Base-by-base conservation (phyloP, 2,329 filamentous ascomycete genomes). In the Aspergillus luchuensis region DNA sequence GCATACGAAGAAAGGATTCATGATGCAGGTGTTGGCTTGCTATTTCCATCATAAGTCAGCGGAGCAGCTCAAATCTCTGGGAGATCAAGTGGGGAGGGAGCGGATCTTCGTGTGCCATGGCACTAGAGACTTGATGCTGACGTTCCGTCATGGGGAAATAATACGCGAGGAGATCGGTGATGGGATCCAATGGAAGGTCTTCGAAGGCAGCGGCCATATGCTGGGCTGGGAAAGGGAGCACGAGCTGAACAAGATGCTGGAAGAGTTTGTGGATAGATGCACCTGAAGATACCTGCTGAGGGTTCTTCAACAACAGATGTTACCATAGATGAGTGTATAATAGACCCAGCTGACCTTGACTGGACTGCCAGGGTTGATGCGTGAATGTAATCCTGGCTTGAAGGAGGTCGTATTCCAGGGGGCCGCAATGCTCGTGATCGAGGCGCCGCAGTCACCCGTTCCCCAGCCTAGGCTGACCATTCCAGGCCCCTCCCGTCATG, bases 31-130 rank as follows among this genome's bases (percentile, higher is more conserved):
- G 2, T 80, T 91, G 54, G 92, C 92, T 0, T 91, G 89, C 0
- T 90, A 87, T 0, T 91, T 91, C 85, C 92, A 97, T 75, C 79
- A 86, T 75, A 96, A 96, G 81, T 86, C 82, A 11, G 74, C 84
- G 0, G 82, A 78, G 61, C 89, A 96, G 76, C 76, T 96, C 49
- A 78, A 77, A 65, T 78, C 83, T 63, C 80, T 96, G 63, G 89
- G 84, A 0, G 87, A 92, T 66, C 77, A 74, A 28, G 84, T 97
- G 1, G 91, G 91, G 0, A 82, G 90, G 56, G 85, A 89, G 65
- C 80, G 91, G 33, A 93, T 97, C 65, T 75, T 91, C 67, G 85
- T 96, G 5, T 75, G 94, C 66, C 92, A 96, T 75, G 92, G 92
- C 7, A 88, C 84, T 0, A 76, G 77, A 8, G 92, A 97, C 75